Base-by-base conservation (phyloP, 148 eudicot species). In the Suaeda aralocaspica region DNA sequence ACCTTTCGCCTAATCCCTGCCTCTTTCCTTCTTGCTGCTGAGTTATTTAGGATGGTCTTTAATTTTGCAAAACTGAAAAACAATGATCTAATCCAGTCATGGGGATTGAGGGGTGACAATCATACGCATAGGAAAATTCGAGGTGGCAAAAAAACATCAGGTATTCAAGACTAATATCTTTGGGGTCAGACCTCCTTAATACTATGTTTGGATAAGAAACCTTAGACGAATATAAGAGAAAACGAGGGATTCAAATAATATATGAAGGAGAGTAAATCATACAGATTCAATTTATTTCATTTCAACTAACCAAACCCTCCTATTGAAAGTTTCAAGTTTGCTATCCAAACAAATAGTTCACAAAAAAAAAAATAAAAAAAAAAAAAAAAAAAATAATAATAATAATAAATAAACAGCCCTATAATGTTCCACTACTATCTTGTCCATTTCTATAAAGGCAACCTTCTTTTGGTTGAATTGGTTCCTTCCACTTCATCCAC, bases 401-500 rank as follows among this genome's bases (percentile, higher is more conserved):
- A 64, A 33, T 53, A 62, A 57, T 64, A 67, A 52, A 73, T 69
- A 52, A 41, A 12, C 72, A 73, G 31, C 64, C 39, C 39, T 64
- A 14, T 16, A 72, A 25, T 68, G 77, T 69, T 84, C 83, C 81
- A 82, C 90, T 86, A 79, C 68, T 72, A 61, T 21, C 29, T 59
- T 62, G 68, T 64, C 59, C 79, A 70, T 69, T 75, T 19, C 74
- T 48, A 28, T 65, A 19, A 62, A 42, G 7, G 36, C 45, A 33
- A 4, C 56, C 51, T 8, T 77, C 77, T 67, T 76, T 79, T 79
- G 77, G n/a, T n/a, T n/a, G n/a, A n/a, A n/a, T n/a, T n/a, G n/a
- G 78, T 64, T 81, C 83, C 74, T 82, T 78, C 74, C 49, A 69
- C 73, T 68, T 57, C 88, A 70, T 71, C 88, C 88, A 88, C 87